Evolutionary conservation across 1,139 yeast species (phyloP).

Genomic region (Williopsis jadinii): DNA sequence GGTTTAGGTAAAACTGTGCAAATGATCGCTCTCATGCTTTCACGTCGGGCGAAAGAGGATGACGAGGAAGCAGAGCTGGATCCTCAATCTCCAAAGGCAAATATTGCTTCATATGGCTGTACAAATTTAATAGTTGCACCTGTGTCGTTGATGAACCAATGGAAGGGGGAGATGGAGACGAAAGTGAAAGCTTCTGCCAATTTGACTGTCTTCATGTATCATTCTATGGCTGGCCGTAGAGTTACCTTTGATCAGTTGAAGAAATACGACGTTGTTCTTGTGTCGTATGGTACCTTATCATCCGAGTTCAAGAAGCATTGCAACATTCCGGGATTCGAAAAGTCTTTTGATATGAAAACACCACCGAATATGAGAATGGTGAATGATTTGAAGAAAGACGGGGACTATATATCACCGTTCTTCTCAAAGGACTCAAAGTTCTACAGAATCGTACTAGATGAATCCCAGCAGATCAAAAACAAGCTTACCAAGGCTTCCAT

Average conservation of each 20-base stretch:
- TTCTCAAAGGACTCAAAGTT: conserved; percentile 45
- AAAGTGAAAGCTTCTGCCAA: conserved; percentile 45
- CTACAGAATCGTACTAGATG: conserved; percentile 75
- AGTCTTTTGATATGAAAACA: conserved; percentile 25
- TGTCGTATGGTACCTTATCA: conserved; percentile 69
- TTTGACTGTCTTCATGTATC: conserved; percentile 51
- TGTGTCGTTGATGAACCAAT: conserved; percentile 70
- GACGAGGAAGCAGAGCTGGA: conserved; percentile 1
- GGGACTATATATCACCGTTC: conserved; percentile 57
- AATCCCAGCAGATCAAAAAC: conserved; percentile 86
- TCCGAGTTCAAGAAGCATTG: conserved; percentile 63
- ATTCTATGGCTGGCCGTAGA: conserved; percentile 37
- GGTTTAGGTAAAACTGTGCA: conserved; percentile 92
- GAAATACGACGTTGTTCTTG: conserved; percentile 64
- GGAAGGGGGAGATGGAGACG: conserved; percentile 70
- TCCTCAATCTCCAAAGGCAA: neutral
- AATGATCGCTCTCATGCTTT: conserved; percentile 60
- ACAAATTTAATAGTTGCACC: conserved; percentile 82
- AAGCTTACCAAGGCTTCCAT: conserved; percentile 58
- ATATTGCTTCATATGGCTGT: conserved; percentile 23
- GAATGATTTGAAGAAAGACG: conserved; percentile 23
- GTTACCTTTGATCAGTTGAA: conserved; percentile 39
- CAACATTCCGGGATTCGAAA: conserved; percentile 16
- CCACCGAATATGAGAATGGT: conserved; percentile 31
- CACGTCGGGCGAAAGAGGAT: conserved; percentile 35